Conservation (phyloP, 805 yeast species). For the Candida corydali region DNA sequence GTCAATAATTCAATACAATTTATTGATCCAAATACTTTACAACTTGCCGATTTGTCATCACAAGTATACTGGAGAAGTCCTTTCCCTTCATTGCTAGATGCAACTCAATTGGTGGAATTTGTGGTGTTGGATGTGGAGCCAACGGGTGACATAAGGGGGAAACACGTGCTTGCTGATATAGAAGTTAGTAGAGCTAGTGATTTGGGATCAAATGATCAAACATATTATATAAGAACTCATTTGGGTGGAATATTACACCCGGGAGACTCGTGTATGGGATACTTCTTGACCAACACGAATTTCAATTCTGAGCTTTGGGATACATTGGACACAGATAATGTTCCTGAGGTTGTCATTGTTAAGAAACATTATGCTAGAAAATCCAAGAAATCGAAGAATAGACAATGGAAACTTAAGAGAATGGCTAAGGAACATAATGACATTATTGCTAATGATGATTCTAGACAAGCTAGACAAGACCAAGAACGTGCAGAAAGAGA, state of each 20-base stretch:
- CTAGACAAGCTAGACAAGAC: constrained; percentile 79
- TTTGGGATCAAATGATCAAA: constrained; percentile 79
- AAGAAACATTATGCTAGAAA: constrained; percentile 86
- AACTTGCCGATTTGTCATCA: constrained; percentile 70
- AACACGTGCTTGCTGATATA: constrained; percentile 79
- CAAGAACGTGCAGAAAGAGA: constrained; percentile 90
- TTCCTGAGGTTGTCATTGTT: constrained; percentile 83
- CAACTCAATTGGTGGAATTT: constrained; percentile 75
- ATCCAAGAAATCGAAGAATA: constrained; percentile 67
- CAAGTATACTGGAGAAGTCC: constrained; percentile 77
- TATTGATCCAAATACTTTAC: constrained; percentile 77
- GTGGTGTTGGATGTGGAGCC: constrained; percentile 93
- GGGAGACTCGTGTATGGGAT: constrained; percentile 94
- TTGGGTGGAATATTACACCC: constrained; percentile 93
- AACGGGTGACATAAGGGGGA: constrained; percentile 74
- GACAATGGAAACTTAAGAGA: constrained; percentile 90
- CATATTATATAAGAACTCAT: constrained; percentile 84
- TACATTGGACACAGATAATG: constrained; percentile 50
- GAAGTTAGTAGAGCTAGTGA: constrained; percentile 89
- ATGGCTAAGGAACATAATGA: constrained; percentile 96
- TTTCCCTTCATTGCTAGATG: constrained; percentile 73
- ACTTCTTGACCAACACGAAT: constrained; percentile 78
- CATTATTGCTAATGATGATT: constrained; percentile 66
- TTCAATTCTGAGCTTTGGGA: constrained; percentile 88
- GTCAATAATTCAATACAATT: constrained; percentile 81